A percentile compares a stretch with the other conserved stretches of the same genome.
phyloP scores from a whole-genome alignment of 176 grass and related monocot genomes.

The Areca catechu region DNA sequence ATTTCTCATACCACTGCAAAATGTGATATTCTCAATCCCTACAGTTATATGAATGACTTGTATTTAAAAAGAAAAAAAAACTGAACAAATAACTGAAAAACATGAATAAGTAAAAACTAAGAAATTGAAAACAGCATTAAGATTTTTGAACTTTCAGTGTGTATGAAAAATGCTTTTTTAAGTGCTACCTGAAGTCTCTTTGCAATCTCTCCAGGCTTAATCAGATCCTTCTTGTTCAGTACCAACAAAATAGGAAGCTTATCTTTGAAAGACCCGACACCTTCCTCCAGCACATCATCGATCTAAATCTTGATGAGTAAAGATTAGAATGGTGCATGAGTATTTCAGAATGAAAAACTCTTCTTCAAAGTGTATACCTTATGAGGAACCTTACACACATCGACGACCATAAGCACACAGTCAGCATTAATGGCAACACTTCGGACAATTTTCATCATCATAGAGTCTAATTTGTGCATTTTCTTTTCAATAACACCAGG shows the following conservation, averaged over 20 bases:
- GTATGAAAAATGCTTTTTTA: neutral
- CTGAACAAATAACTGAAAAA: constrained; percentile 4
- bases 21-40: neutral
- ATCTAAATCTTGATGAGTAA: constrained; percentile 32
- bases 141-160: too few species aligned
- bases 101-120: neutral
- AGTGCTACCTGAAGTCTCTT: constrained; percentile 68
- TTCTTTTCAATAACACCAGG: constrained; percentile 81
- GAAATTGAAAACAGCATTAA: constrained; percentile 1
- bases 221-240: constrained; percentile 89
- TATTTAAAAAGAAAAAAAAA: neutral
- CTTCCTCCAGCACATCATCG: constrained; percentile 75
- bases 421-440: constrained; percentile 71
- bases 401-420: constrained; percentile 67
- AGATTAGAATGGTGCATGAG: neutral
- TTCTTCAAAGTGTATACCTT: constrained; percentile 30
- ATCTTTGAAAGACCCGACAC: constrained; percentile 37
- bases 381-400: constrained; percentile 65
- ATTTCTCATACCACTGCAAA: constrained; percentile 84
- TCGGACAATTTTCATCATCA: constrained; percentile 97
- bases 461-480: constrained; percentile 74
- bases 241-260: constrained; percentile 58
- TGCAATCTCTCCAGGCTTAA: constrained; percentile 94
- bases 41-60: neutral
- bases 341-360: constrained; percentile 5